These are phyloP conservation scores for Aegle marmelos DNA, from an alignment of 345 rosid genomes.

Conservation along the genomic window DNA sequence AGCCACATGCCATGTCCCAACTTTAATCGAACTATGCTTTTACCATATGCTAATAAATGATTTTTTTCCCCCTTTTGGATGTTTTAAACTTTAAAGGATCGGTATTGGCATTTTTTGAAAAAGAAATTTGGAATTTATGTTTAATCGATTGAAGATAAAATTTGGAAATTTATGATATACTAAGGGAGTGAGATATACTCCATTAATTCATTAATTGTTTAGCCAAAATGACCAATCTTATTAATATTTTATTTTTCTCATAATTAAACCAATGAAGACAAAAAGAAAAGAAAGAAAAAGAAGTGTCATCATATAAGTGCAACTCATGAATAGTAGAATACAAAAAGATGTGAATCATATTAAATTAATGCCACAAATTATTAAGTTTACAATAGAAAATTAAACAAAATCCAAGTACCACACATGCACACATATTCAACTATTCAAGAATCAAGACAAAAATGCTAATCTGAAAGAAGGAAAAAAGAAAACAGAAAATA, in stretches of 20 bases:
- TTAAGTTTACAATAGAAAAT: neutral
- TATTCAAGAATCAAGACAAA: neutral
- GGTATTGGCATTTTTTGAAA: too few species aligned
- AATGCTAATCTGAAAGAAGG: neutral
- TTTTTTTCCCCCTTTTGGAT: neutral
- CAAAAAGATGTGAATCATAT: neutral
- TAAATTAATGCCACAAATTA: neutral
- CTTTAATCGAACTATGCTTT: neutral
- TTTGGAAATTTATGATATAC: too few species aligned
- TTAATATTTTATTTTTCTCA: too few species aligned
- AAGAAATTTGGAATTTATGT: neutral
- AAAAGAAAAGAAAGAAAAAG: neutral
- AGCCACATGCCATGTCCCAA: slow-evolving; percentile 9
- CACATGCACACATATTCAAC: neutral
- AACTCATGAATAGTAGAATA: neutral
- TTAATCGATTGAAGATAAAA: neutral
- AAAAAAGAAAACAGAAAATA: neutral
- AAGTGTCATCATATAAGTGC: neutral
- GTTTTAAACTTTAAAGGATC: neutral
- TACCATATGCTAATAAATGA: neutral
- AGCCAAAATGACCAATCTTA: neutral
- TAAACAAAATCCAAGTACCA: neutral
- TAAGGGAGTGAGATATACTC: neutral
- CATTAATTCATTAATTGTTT: neutral
- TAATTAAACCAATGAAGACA: too few species aligned